Evolutionary conservation across 345 rosid genomes (phyloP), one percentile per base, ranked within the genome.

Genomic region (Balakata baccata): DNA sequence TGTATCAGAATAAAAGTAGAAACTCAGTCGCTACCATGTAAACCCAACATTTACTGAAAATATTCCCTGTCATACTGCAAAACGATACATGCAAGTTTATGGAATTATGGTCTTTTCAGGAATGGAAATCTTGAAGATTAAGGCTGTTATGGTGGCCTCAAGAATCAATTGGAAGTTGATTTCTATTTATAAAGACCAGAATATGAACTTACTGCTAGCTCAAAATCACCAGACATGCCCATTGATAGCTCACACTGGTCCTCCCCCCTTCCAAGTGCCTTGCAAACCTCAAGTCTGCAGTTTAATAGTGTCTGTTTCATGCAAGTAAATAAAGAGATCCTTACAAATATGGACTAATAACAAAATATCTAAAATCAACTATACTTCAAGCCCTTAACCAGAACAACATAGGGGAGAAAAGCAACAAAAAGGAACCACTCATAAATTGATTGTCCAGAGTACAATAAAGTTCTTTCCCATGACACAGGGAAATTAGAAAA

Each of bases 211-310:
- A 92, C 97, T 49, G 97, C 98, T 87, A 76, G 86, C 88, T 94
- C 96, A 71, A 88, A 94, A 78, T 94, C 98, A 70, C 91, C 85
- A 0, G 97, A 94, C 98, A 94, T 94, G 80, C 97, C 97, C 97
- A 92, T 94, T 14, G 98, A 94, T 47, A 94, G 86, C 83, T 94
- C 97, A 72, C 89, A 90, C 37, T 86, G 82, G 70, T 87, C 88
- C 88, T 87, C 96, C 46, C 74, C 62, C 82, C 87, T 80, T 75
- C 89, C 88, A 22, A 94, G 89, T 34, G 86, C 94, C 91, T 92
- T 86, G 87, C 96, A 94, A 60, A 92, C 92, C 81, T 88, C 88
- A 69, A 62, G 65, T 88, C 90, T 85, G 80, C 96, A 94, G 74
- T 83, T 89, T 58, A 84, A 68, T 56, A 94, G 86, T 38, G 86